Evolutionary conservation across 768 basidiomycete species (phyloP).

Genomic region (Coprinellus micaceus): DNA sequence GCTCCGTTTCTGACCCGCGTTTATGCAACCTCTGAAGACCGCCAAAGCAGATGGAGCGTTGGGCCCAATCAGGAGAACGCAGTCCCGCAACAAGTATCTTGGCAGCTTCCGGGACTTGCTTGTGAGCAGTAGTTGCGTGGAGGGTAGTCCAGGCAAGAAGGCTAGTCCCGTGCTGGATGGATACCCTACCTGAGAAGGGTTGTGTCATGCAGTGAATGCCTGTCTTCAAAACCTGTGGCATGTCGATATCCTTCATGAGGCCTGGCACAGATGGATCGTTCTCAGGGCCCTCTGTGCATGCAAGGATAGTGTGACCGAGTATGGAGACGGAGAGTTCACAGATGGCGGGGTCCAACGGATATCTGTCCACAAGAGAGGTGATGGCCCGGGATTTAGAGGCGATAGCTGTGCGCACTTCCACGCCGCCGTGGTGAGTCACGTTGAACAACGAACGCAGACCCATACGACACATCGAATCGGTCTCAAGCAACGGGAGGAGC

Average conservation of each 20-base stretch:
- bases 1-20: conserved; percentile 41
- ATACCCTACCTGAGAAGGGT: conserved; percentile 36
- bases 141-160: conserved; percentile 42
- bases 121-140: conserved; percentile 43
- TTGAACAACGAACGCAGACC: conserved; percentile 54
- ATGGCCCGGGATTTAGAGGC: conserved; percentile 42
- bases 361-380: conserved; percentile 42
- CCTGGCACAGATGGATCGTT: conserved; percentile 37
- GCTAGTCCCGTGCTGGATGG: conserved; percentile 52
- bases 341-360: conserved; percentile 47
- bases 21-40: conserved; percentile 51
- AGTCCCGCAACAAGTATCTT: conserved; percentile 55
- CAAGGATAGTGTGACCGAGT: conserved; percentile 48
- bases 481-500: conserved; percentile 51
- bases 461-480: conserved; percentile 44
- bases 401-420: conserved; percentile 46
- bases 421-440: conserved; percentile 61
- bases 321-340: conserved; percentile 50
- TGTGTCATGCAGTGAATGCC: conserved; percentile 41
- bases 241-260: conserved; percentile 37
- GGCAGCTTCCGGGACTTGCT: conserved; percentile 39
- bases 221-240: conserved; percentile 40
- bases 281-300: conserved; percentile 35
- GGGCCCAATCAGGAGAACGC: conserved; percentile 52
- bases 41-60: conserved; percentile 48